Percentiles rank a stretch among this genome's conserved stretches.
phyloP scores from a whole-genome alignment of 306 rosid genomes.

The Casuarina cunninghamiana region DNA sequence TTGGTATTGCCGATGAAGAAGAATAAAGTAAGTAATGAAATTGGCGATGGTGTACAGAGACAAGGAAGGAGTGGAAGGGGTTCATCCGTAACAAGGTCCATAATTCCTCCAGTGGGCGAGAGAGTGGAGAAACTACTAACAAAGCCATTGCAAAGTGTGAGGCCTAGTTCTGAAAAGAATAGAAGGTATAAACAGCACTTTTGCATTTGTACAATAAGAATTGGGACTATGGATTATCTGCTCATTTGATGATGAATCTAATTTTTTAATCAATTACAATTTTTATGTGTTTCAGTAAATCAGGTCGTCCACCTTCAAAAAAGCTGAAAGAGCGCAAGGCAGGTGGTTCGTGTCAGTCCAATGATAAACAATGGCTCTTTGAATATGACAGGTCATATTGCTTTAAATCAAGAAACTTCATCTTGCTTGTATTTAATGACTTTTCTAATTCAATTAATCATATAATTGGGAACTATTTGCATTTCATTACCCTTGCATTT shows the following conservation, averaged over 20 bases:
- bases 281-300: conserved; percentile 56
- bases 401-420: conserved; percentile 11
- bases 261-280: neutral
- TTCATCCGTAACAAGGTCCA: conserved; percentile 48
- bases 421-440: conserved; percentile 7
- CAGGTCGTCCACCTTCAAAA: conserved; percentile 82
- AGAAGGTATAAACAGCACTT: conserved; percentile 50
- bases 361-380: conserved; percentile 45
- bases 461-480: neutral
- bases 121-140: conserved; percentile 50
- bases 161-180: conserved; percentile 55
- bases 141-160: conserved; percentile 57
- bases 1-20: conserved; percentile 51
- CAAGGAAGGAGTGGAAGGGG: conserved; percentile 85
- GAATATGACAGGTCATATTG: conserved; percentile 68
- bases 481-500: neutral
- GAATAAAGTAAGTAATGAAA: conserved; percentile 60
- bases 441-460: conserved; percentile 4
- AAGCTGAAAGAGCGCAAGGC: conserved; percentile 79
- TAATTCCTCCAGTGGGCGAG: conserved; percentile 56
- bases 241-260: conserved; percentile 7
- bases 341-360: conserved; percentile 57
- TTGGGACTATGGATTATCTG: neutral
- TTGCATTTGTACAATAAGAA: neutral
- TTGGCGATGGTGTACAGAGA: conserved; percentile 59